These are phyloP conservation scores for Trichoderma sp. DNA, from an alignment of 2,329 filamentous ascomycete species.

Conservation along the genomic window DNA sequence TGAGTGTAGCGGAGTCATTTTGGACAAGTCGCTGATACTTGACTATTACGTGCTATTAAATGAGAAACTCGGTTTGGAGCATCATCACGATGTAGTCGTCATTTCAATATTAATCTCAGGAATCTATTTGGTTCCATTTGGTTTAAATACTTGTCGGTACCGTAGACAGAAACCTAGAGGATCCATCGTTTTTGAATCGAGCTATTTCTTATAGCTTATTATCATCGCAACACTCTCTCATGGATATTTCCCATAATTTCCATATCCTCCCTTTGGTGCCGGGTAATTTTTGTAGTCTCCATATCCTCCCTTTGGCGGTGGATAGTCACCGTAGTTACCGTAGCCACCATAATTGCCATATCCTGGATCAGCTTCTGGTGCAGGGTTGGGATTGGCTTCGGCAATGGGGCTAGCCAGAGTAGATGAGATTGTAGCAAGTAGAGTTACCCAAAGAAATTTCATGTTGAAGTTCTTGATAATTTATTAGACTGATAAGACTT, in stretches of 20 bases:
- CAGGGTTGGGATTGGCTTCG: slow-evolving; percentile 32
- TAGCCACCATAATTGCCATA: slow-evolving; percentile 27
- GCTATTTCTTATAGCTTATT: not conserved
- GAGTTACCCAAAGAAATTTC: slow-evolving; percentile 38
- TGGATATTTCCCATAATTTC: not conserved
- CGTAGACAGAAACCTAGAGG: not conserved
- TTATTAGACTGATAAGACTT: not conserved
- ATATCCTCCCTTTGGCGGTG: slow-evolving; percentile 15
- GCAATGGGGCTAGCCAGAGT: slow-evolving; percentile 36
- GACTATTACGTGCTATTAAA: not conserved
- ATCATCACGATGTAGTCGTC: not conserved
- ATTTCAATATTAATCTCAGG: not conserved
- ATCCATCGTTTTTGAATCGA: not conserved
- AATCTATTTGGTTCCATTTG: not conserved
- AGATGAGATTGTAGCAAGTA: slow-evolving; percentile 36
- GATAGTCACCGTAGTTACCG: slow-evolving; percentile 15
- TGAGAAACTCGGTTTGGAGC: not conserved
- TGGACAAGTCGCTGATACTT: not conserved
- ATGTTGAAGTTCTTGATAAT: slow-evolving; percentile 32
- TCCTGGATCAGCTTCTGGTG: slow-evolving; percentile 13
- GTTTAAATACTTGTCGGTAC: not conserved
- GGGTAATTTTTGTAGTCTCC: slow-evolving; percentile 18
- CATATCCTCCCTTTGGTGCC: not conserved
- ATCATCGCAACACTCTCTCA: not conserved
- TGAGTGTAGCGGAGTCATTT: not conserved